Base-by-base conservation (phyloP, 495 filamentous ascomycete genomes). In the Tetracladium marchalianum region DNA sequence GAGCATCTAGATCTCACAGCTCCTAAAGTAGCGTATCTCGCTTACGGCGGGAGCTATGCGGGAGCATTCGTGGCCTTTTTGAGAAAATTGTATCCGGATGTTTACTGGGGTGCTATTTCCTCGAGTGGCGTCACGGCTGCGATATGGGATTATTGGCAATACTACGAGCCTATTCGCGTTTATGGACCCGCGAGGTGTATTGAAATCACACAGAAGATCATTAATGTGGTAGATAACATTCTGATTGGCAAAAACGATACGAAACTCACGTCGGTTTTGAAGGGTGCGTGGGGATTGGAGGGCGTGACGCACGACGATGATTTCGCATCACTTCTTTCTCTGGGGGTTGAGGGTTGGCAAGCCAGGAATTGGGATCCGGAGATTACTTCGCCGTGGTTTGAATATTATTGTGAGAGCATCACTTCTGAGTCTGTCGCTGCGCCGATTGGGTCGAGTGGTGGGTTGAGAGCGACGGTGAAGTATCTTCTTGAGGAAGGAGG, bases 1-100 rank as follows among this genome's bases (percentile, higher is more conserved):
- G 80, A 83, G 56, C 50, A 80, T 40, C 50, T 67, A 17, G 69
- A 80, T 53, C 60, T 86, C 19, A 83, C 70, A 0, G 71, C 81
- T 0, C 53, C 69, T 1, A 66, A 63, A 18, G 75, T 70, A 5
- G 68, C 84, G 0, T 87, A 76, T 62, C 78, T 87, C 44, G 77
- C 72, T 0, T 89, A 86, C 49, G 84, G 84, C 1, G 83, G 82
- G 1, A 84, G 79, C 4, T 89, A 89, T 54, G 80, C 83, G 13
- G 84, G 84, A 12, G 78, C 77, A 9, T 80, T 84, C 47, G 78
- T 77, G 31, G 83, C 84, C 1, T 81, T 89, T 55, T 58, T 85
- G 31, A 73, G 84, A 3, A 76, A 75, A 43, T 50, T 77, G 36
- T 87, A 87, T 58, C 84, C 84, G 0, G 75, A 84, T 31, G 63